phyloP scores from a whole-genome alignment of 1,284 basidiomycete genomes.

The Ceratobasidium sp. region DNA sequence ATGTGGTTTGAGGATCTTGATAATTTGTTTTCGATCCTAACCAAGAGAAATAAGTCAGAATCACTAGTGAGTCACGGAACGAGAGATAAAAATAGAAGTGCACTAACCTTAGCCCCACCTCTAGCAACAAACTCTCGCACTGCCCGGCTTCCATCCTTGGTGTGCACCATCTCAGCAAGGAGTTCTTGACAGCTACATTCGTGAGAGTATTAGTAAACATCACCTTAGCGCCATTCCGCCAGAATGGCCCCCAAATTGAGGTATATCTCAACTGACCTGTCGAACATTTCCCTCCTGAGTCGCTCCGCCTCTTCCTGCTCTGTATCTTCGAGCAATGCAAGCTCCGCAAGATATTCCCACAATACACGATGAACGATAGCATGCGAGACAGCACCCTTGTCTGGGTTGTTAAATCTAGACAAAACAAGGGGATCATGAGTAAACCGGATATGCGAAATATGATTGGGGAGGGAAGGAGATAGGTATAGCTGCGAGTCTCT shows the following conservation, averaged over 20 bases:
- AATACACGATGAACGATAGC: constrained; percentile 86
- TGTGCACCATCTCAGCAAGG: constrained; percentile 91
- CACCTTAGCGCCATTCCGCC: too few relatives aligned
- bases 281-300: constrained; percentile 74
- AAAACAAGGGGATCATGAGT: too few relatives aligned
- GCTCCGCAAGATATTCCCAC: constrained; percentile 79
- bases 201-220: neutral
- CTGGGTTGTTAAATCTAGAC: constrained; percentile 87
- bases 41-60: neutral
- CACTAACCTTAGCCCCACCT: constrained; percentile 79
- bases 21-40: constrained; percentile 88
- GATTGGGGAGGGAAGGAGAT: too few relatives aligned
- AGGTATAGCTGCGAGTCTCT: too few relatives aligned
- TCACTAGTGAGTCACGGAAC: neutral
- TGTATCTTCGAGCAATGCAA: constrained; percentile 65
- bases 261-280: constrained; percentile 62
- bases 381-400: constrained; percentile 88
- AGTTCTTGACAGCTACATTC: constrained; percentile 77
- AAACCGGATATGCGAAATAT: too few relatives aligned
- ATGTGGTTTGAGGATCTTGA: constrained; percentile 88
- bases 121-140: constrained; percentile 85
- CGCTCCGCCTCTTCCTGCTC: constrained; percentile 68
- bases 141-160: constrained; percentile 87
- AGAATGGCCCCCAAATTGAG: neutral
- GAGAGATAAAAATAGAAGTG: too few relatives aligned